Conservation (phyloP, 2,329 filamentous ascomycete genomes). For the Ceratocystis smalleyi region DNA sequence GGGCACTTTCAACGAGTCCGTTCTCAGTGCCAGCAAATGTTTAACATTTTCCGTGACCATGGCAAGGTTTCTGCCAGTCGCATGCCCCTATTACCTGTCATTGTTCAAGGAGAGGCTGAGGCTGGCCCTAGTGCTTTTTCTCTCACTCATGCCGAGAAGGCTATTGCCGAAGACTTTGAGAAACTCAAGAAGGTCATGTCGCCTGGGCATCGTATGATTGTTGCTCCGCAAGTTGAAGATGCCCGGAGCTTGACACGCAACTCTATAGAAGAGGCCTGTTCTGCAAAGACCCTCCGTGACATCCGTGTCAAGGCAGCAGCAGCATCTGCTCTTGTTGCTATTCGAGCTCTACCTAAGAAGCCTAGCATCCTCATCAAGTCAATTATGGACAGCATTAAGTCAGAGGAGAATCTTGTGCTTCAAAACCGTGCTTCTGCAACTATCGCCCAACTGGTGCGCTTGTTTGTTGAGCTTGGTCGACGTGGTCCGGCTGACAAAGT, state of each 20-base stretch:
- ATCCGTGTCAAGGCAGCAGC: slow-evolving; percentile 73
- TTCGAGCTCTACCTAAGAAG: slow-evolving; percentile 80
- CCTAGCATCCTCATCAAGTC: slow-evolving; percentile 84
- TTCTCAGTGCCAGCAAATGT: slow-evolving; percentile 76
- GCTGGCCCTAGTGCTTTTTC: slow-evolving; percentile 90
- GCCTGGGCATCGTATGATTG: slow-evolving; percentile 73
- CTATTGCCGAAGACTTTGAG: slow-evolving; percentile 73
- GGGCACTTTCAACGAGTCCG: slow-evolving; percentile 79
- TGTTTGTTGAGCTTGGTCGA: slow-evolving; percentile 67
- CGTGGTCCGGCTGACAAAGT: slow-evolving; percentile 86
- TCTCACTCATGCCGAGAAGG: slow-evolving; percentile 71
- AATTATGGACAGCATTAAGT: slow-evolving; percentile 96
- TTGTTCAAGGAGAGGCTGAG: slow-evolving; percentile 85
- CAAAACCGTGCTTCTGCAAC: slow-evolving; percentile 76
- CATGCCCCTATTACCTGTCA: slow-evolving; percentile 67
- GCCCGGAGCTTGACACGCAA: slow-evolving; percentile 53
- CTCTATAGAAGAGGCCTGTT: slow-evolving; percentile 65
- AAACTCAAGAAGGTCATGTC: slow-evolving; percentile 77
- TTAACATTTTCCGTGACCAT: slow-evolving; percentile 83
- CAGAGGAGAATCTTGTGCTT: slow-evolving; percentile 77
- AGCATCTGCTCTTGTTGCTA: slow-evolving; percentile 75
- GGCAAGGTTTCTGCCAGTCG: slow-evolving; percentile 63
- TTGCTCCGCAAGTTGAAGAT: slow-evolving; percentile 62
- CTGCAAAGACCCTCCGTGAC: slow-evolving; percentile 67
- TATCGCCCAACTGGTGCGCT: slow-evolving; percentile 68